Conservation (phyloP, 2,329 filamentous ascomycete genomes). For the Pezicula radicicola region DNA sequence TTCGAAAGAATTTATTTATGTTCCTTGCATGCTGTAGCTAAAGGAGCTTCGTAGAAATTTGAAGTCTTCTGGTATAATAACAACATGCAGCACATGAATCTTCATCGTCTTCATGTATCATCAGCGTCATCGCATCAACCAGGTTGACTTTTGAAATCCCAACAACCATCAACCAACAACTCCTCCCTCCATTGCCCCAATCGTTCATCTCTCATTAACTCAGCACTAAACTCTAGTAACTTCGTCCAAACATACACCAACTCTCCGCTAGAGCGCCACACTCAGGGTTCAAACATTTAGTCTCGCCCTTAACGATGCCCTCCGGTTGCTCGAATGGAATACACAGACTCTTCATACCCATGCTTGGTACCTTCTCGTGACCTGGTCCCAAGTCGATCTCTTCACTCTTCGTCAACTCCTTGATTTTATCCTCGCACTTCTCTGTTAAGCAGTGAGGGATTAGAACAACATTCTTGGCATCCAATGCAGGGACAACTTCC, state of each 20-base stretch:
- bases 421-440: conserved; percentile 91
- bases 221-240: conserved; percentile 22
- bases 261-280: conserved; percentile 74
- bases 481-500: conserved; percentile 84
- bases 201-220: neutral
- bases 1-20: no score
- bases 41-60: no score
- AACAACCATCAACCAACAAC: conserved; percentile 1
- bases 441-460: conserved; percentile 83
- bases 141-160: neutral
- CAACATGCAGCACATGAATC: neutral
- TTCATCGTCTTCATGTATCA: neutral
- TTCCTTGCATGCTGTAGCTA: no score
- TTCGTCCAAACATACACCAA: conserved; percentile 91
- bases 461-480: conserved; percentile 87
- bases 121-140: neutral
- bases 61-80: neutral
- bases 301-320: conserved; percentile 74
- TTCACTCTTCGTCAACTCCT: conserved; percentile 82
- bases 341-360: conserved; percentile 75
- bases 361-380: conserved; percentile 58
- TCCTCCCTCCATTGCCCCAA: conserved; percentile 2
- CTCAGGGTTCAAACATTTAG: conserved; percentile 88
- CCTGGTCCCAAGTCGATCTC: conserved; percentile 41
- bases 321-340: conserved; percentile 86